phyloP scores from a whole-genome alignment of 208 protist species.

The Angomonas deanei region DNA sequence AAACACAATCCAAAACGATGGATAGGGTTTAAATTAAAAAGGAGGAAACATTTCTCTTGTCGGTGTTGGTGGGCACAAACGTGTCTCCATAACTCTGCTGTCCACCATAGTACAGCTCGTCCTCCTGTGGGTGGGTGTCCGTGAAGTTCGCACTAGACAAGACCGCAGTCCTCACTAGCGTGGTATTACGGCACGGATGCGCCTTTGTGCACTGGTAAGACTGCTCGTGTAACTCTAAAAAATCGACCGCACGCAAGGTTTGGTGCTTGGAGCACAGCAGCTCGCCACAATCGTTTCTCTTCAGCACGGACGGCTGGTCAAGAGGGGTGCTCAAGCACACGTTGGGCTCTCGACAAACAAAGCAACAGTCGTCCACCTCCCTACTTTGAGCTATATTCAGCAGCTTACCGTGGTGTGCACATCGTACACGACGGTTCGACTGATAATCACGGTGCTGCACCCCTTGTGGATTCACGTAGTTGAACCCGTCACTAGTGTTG shows the following conservation, averaged over 20 bases:
- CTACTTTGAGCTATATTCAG: conserved; percentile 41
- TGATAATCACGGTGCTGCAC: conserved; percentile 4
- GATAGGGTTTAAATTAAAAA: conserved; percentile 45
- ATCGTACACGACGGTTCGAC: conserved; percentile 61
- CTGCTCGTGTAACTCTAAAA: conserved; percentile 57
- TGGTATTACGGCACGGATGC: conserved; percentile 62
- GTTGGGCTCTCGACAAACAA: conserved; percentile 65
- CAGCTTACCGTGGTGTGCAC: conserved; percentile 78
- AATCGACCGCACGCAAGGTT: conserved; percentile 60
- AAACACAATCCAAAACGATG: neutral
- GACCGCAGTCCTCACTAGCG: conserved; percentile 17
- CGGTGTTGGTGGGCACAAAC: no score
- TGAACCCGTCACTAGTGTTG: neutral
- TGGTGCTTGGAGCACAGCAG: conserved; percentile 75
- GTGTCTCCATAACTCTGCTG: neutral
- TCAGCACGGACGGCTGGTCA: conserved; percentile 43
- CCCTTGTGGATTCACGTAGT: neutral
- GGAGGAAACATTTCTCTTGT: conserved; percentile 62
- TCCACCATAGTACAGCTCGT: neutral
- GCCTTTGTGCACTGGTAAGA: conserved; percentile 64
- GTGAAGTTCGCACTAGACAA: conserved; percentile 7
- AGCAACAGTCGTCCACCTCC: conserved; percentile 67
- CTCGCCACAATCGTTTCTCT: conserved; percentile 41
- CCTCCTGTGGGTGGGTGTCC: conserved; percentile 3
- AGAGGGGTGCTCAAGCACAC: conserved; percentile 73